Percentiles rank a stretch among this genome's conserved stretches.
Conservation (phyloP, 768 basidiomycete genomes). For the Leccinum barrowsii region DNA sequence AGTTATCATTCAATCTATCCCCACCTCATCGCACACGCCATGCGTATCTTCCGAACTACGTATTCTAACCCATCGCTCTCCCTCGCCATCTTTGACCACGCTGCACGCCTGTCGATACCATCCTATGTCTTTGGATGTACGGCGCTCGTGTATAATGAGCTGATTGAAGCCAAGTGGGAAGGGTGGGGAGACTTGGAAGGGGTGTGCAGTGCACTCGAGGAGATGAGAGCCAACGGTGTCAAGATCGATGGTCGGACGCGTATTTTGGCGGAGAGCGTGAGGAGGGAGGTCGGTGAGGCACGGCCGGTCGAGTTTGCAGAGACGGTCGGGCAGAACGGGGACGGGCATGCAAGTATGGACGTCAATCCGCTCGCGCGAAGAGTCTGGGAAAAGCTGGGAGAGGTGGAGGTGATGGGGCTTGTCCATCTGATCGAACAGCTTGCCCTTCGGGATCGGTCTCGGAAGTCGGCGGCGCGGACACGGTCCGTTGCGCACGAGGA, state of each 20-base stretch:
- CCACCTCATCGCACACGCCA: constrained; percentile 70
- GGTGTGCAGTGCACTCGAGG: constrained; percentile 67
- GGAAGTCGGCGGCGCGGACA: constrained; percentile 6
- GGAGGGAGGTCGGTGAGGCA: constrained; percentile 57
- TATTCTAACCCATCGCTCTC: constrained; percentile 79
- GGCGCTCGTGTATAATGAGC: constrained; percentile 83
- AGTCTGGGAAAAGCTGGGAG: constrained; percentile 39
- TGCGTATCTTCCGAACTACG: constrained; percentile 73
- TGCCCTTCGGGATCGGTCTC: constrained; percentile 24
- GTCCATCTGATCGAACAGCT: constrained; percentile 51
- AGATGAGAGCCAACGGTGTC: constrained; percentile 82
- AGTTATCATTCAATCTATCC: constrained; percentile 69
- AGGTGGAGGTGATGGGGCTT: constrained; percentile 49
- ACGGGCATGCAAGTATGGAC: not conserved
- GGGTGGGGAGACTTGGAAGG: constrained; percentile 80
- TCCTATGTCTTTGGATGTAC: constrained; percentile 91
- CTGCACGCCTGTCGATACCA: constrained; percentile 65
- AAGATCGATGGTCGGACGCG: constrained; percentile 58
- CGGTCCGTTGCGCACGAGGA: constrained; percentile 15
- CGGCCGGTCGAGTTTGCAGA: constrained; percentile 42
- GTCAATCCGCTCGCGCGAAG: constrained; percentile 39
- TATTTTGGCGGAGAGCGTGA: constrained; percentile 56
- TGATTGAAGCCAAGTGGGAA: constrained; percentile 81
- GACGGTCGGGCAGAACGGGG: not conserved
- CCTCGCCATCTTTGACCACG: constrained; percentile 78